Evolutionary conservation across 345 rosid species (phyloP).

Genomic region (Arabis alpina): DNA sequence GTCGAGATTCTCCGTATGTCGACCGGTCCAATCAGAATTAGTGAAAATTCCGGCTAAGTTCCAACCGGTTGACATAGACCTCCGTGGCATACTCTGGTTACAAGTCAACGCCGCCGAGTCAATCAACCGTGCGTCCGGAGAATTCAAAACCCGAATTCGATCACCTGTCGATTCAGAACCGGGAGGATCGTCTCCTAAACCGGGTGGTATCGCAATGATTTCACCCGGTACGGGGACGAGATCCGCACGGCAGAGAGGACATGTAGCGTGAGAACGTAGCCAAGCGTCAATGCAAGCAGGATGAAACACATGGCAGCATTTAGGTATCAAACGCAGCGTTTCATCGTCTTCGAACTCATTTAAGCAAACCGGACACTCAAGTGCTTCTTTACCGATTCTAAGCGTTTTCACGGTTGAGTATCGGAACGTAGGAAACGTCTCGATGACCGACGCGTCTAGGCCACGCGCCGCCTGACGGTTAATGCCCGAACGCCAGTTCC

Average conservation of each 20-base stretch:
- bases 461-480: slow-evolving; percentile 50
- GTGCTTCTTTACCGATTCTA: slow-evolving; percentile 57
- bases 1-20: slow-evolving; percentile 58
- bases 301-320: slow-evolving; percentile 87
- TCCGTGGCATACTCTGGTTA: slow-evolving; percentile 50
- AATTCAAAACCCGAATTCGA: slow-evolving; percentile 27
- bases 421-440: slow-evolving; percentile 65
- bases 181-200: slow-evolving; percentile 30
- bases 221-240: slow-evolving; percentile 66
- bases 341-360: slow-evolving; percentile 83
- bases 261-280: slow-evolving; percentile 71
- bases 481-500: slow-evolving; percentile 38
- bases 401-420: slow-evolving; percentile 70
- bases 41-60: slow-evolving; percentile 53
- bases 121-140: slow-evolving; percentile 40
- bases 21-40: slow-evolving; percentile 65
- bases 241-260: slow-evolving; percentile 87
- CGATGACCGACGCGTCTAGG: slow-evolving; percentile 61
- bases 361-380: slow-evolving; percentile 88
- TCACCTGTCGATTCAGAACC: slow-evolving; percentile 4
- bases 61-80: slow-evolving; percentile 76
- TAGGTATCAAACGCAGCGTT: slow-evolving; percentile 80
- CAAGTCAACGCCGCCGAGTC: slow-evolving; percentile 30
- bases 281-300: slow-evolving; percentile 80
- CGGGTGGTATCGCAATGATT: slow-evolving; percentile 10